These are phyloP conservation scores for Podospora appendiculata DNA, from an alignment of 495 filamentous ascomycete genomes.

Conservation along the genomic window DNA sequence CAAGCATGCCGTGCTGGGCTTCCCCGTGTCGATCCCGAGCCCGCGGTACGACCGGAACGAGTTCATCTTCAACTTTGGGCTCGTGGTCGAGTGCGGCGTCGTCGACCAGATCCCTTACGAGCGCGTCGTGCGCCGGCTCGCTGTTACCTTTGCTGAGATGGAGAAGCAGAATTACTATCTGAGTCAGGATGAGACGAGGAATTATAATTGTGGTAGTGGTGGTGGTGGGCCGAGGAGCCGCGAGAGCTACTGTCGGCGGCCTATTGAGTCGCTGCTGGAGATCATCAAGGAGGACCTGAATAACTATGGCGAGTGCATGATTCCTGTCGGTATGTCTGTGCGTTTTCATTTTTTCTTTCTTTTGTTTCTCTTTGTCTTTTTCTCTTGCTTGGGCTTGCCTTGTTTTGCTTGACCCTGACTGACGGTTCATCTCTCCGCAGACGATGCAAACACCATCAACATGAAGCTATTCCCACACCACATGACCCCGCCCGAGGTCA, in stretches of 20 bases:
- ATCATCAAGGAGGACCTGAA: slow-evolving; percentile 92
- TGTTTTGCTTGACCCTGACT: background rate
- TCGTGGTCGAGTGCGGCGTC: slow-evolving; percentile 64
- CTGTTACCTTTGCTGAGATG: slow-evolving; percentile 73
- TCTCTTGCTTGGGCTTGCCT: background rate
- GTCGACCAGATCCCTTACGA: slow-evolving; percentile 62
- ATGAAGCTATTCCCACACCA: slow-evolving; percentile 90
- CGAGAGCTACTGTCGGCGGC: slow-evolving; percentile 32
- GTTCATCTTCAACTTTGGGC: slow-evolving; percentile 95
- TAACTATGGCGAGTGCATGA: slow-evolving; percentile 97
- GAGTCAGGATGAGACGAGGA: slow-evolving; percentile 35
- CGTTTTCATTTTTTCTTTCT: background rate
- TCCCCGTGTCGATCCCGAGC: slow-evolving; percentile 78
- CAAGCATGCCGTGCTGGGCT: slow-evolving; percentile 75
- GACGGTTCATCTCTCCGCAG: slow-evolving; percentile 30
- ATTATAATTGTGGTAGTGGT: background rate
- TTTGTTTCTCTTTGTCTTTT: background rate
- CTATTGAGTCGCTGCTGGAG: slow-evolving; percentile 78
- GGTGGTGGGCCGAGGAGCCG: background rate
- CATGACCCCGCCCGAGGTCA: slow-evolving; percentile 65
- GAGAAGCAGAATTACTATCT: slow-evolving; percentile 82
- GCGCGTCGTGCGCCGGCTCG: slow-evolving; percentile 77
- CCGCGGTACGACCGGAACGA: slow-evolving; percentile 79
- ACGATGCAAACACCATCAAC: slow-evolving; percentile 90
- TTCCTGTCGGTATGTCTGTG: slow-evolving; percentile 63